These are phyloP conservation scores for Telfairia occidentalis DNA, from an alignment of 331 rosid species.

Conservation along the genomic window DNA sequence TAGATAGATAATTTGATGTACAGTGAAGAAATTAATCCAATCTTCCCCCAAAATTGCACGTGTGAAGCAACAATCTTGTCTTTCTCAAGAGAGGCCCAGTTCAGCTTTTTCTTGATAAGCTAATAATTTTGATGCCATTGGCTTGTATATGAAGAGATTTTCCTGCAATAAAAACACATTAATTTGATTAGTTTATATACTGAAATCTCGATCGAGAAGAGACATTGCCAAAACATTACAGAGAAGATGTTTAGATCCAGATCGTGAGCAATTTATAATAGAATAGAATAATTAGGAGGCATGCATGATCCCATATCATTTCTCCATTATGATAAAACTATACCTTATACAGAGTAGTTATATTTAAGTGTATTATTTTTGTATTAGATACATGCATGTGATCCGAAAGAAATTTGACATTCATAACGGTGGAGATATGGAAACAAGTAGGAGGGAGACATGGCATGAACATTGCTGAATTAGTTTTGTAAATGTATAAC, in stretches of 20 bases:
- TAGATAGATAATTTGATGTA: not conserved
- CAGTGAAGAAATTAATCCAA: not conserved
- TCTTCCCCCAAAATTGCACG: not conserved
- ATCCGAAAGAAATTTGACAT: not conserved
- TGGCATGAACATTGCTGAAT: conserved; percentile 3
- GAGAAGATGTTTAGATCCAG: conserved; percentile 22
- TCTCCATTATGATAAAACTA: not conserved
- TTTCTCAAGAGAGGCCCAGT: not conserved
- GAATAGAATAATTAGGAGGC: conserved; percentile 1
- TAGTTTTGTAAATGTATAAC: conserved; percentile 1
- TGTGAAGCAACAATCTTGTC: not conserved
- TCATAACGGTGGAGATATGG: not conserved
- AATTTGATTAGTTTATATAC: not conserved
- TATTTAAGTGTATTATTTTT: not conserved
- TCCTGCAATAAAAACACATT: not conserved
- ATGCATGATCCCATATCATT: not conserved
- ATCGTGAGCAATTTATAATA: conserved; percentile 22
- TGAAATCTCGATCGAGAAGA: conserved; percentile 11
- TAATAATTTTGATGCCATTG: not conserved
- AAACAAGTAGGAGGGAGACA: conserved; percentile 3
- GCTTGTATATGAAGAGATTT: not conserved
- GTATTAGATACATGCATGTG: conserved; percentile 5
- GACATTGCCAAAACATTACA: conserved; percentile 22
- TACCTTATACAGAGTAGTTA: not conserved
- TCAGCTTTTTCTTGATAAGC: not conserved